Base-by-base conservation (phyloP, 2,329 filamentous ascomycete genomes). In the Colletotrichum graminicola region DNA sequence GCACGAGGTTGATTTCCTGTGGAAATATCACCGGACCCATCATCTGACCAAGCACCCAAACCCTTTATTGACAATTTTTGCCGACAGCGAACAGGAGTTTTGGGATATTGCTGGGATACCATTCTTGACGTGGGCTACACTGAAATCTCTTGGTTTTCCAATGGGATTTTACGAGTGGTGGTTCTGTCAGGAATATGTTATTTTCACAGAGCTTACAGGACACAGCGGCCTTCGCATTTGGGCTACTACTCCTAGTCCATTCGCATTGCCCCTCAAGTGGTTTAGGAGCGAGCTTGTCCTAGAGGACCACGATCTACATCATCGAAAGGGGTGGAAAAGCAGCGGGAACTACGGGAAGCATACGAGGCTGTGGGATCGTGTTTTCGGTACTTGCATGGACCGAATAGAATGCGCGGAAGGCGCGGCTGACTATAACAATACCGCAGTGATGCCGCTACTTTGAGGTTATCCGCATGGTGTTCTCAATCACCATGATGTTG, bases 141-240 rank as follows among this genome's bases (percentile, higher is more conserved):
- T 84, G 45, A 80, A 78, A 66, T 12, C 71, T 5, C 11, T 77
- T 43, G 82, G 82, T 0, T 59, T 84, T 5, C 82, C 82, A 0
- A 81, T 85, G 80, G 82, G 81, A 2, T 85, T 85, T 73, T 84
- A 84, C 60, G 83, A 84, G 52, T 83, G 81, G 82, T 85, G 83
- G 83, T 73, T 85, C 23, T 85, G 83, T 73, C 80, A 84, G 62
- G 77, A 82, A 63, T 85, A 83, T 62, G 76, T 85, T 39, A 77
- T 82, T 16, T 85, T 79, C 74, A 75, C 81, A 18, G 82, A 84
- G 67, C 62, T 83, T 4, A 74, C 76, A 34, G 82, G 82, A 5
- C 82, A 84, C 61, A 81, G 78, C 39, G 82, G 82, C 1, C 68
- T 84, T 18, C 80, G 83, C 1, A 60, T 84, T 12, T 78, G 79